Evolutionary conservation across 768 basidiomycete species (phyloP), one percentile per base, ranked within the genome.

Genomic region (Russula compacta): DNA sequence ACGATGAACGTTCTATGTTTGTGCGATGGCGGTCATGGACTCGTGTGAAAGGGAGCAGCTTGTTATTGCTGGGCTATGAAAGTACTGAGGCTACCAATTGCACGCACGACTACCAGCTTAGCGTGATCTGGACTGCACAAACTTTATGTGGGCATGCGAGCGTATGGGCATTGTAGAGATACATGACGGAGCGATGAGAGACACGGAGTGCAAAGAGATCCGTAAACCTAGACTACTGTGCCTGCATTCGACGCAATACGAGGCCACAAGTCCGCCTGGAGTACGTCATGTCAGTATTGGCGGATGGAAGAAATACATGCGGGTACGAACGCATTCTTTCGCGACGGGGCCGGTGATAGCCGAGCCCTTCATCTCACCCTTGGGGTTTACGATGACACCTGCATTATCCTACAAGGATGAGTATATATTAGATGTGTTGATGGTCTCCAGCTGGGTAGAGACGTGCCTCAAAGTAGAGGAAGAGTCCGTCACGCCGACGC

Each of bases 331-430:
- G 72, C 97, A 98, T 92, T 98, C 95, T 85, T 98, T 99, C 78
- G 95, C 97, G 64, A 99, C 92, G 43, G 93, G 94, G 59, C 93
- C 93, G 39, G 93, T 91, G 72, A 97, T 95, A 63, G 92, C 91
- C 55, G 92, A 95, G 53, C 95, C 95, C 82, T 99, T 99, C 97
- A 99, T 99, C 80, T 99, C 97, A 70, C 95, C 95, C 83, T 98
- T 98, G 71, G 91, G 88, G 80, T 97, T 98, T 70, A 98, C 93
- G 64, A 95, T 95, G 58, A 95, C 94, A 74, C 94, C 93, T 46
- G 93, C 94, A 72, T 95, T 95, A 76, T 95, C 93, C 87, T 87
- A 55, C 43, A 52, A 50, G 6, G 15, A 21, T 35, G 12, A 32
- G 47, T 10, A 38, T 50, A 44, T 19, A 21, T 53, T 36, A 52